Base-by-base conservation (phyloP, 306 rosid species). In the Gynostemma pentaphyllum region DNA sequence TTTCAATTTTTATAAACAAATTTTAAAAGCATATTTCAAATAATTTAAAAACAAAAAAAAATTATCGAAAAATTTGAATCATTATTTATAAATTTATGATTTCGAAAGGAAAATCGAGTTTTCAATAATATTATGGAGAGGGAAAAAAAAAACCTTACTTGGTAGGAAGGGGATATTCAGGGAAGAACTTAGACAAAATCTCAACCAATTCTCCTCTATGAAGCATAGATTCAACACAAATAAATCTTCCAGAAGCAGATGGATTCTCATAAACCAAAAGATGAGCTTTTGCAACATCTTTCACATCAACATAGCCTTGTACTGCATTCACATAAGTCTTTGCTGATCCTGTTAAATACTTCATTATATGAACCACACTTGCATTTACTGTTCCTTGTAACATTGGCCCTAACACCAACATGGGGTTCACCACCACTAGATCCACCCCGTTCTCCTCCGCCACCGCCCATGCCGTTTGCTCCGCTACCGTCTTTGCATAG, bases 401-500 rank as follows among this genome's bases (percentile, higher is more conserved):
- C 23, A 92, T 65, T 29, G 95, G 94, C 51, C 96, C 98, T 14
- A 88, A 61, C 40, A 88, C 98, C 73, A 92, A 30, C 26, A 84
- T 89, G 0, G 98, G 98, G 63, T 82, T 88, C 81, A 92, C 80
- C 41, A 81, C 96, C 39, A 82, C 87, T 67, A 92, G 46, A 41
- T 86, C 94, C 54, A 92, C 86, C 28, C 76, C 88, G 73, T 67
- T 84, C 70, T 76, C 92, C 71, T 78, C 72, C 2, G 98, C 85
- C 62, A 62, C 66, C 0, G 77, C 81, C 94, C 94, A 86, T 16
- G 99, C 96, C 21, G 84, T 67, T 64, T 82, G 72, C 77, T 92
- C 99, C 2, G 99, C 95, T 76, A 88, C 85, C 0, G 90, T 82
- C 62, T 92, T 92, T 36, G 90, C 96, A 57, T 84, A 86, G 69